Evolutionary conservation across 257 asterid genomes (phyloP).

Genomic region (Mentha longifolia): DNA sequence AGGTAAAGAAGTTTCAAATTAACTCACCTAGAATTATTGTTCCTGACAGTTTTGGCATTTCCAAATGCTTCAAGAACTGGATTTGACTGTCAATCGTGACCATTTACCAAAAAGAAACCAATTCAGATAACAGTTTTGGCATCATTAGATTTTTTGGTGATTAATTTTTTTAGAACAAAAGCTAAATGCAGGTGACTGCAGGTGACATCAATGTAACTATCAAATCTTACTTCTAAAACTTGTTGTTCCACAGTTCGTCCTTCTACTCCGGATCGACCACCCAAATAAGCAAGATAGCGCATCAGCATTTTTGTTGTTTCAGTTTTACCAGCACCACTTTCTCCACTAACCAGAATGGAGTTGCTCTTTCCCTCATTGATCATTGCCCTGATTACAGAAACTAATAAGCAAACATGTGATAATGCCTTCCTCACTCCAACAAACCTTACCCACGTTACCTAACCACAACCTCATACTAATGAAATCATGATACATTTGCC

Average conservation of each 20-base stretch:
- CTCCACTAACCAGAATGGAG: constrained; percentile 94
- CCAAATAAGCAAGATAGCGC: constrained; percentile 89
- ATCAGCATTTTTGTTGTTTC: constrained; percentile 94
- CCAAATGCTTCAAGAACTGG: constrained; percentile 98
- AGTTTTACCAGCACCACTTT: constrained; percentile 97
- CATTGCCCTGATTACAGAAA: constrained; percentile 72
- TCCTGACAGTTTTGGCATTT: constrained; percentile 91
- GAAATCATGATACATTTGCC: constrained; percentile 19
- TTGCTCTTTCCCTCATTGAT: constrained; percentile 82
- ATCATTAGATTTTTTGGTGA: constrained; percentile 24
- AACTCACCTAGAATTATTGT: constrained; percentile 83
- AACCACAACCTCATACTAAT: constrained; percentile 20
- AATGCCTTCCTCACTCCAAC: constrained; percentile 23
- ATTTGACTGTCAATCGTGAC: constrained; percentile 66
- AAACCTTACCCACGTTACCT: neutral
- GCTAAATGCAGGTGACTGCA: constrained; percentile 7
- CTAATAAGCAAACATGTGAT: constrained; percentile 28
- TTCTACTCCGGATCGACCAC: constrained; percentile 93
- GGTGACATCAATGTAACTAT: constrained; percentile 23
- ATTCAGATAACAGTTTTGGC: constrained; percentile 28
- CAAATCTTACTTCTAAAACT: constrained; percentile 80
- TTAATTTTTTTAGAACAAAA: neutral
- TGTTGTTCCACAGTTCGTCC: constrained; percentile 95
- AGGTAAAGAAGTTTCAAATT: constrained; percentile 26
- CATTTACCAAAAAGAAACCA: constrained; percentile 31